A percentile compares a stretch with the other conserved stretches of the same genome.
phyloP scores from a whole-genome alignment of 331 rosid species.

The Rhamnella rubrinervis region DNA sequence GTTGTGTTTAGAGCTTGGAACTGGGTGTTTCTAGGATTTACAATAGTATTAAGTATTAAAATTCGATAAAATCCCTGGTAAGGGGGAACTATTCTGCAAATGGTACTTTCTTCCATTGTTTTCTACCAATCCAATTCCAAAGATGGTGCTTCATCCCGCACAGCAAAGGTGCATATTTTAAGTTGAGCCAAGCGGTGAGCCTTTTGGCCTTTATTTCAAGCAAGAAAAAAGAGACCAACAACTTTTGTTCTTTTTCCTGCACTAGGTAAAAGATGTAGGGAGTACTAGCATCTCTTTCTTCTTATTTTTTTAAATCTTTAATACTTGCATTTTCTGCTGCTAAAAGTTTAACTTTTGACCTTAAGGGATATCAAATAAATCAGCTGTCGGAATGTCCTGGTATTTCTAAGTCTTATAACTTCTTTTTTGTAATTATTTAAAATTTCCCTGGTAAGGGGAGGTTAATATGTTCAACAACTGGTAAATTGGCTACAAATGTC shows the following conservation, averaged over 20 bases:
- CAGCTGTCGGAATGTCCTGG: slow-evolving; percentile 75
- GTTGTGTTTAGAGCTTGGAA: slow-evolving; percentile 40
- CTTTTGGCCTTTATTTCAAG: slow-evolving; percentile 62
- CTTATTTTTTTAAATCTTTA: slow-evolving; percentile 44
- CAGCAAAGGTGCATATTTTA: slow-evolving; percentile 48
- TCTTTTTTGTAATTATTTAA: slow-evolving; percentile 35
- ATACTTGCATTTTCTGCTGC: slow-evolving; percentile 57
- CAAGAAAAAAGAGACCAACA: slow-evolving; percentile 75
- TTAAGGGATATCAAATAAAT: slow-evolving; percentile 60
- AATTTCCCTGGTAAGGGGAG: slow-evolving; percentile 99
- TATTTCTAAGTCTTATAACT: slow-evolving; percentile 55
- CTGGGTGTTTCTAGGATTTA: slow-evolving; percentile 39
- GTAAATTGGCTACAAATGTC: slow-evolving; percentile 88
- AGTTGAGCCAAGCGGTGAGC: slow-evolving; percentile 66
- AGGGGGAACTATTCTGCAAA: slow-evolving; percentile 45
- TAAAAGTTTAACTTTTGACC: slow-evolving; percentile 66
- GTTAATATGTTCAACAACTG: slow-evolving; percentile 65
- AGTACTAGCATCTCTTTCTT: slow-evolving; percentile 72
- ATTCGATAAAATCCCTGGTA: slow-evolving; percentile 59
- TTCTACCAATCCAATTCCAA: slow-evolving; percentile 49
- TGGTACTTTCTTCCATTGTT: slow-evolving; percentile 39
- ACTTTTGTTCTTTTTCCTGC: slow-evolving; percentile 73
- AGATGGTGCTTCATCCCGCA: slow-evolving; percentile 54
- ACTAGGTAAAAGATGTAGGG: slow-evolving; percentile 84
- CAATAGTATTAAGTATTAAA: slow-evolving; percentile 31